phyloP scores from a whole-genome alignment of 164 flowering plant genomes.

The Vitis cinerea region DNA sequence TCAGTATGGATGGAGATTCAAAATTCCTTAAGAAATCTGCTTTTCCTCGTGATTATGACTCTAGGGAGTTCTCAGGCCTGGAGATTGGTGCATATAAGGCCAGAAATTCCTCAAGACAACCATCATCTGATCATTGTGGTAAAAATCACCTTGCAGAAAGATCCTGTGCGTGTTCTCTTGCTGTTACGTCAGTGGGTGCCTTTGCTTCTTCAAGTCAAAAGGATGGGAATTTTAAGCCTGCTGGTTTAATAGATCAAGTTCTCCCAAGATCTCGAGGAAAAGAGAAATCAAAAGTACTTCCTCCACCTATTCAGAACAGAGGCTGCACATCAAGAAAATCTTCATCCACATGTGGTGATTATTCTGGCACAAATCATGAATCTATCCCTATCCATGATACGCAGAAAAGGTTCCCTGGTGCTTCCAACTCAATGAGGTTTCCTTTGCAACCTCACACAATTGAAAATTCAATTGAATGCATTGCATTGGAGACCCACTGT shows the following conservation, averaged over 20 bases:
- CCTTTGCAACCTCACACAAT: conserved; percentile 13
- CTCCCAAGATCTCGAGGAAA: conserved; percentile 19
- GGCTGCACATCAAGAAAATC: conserved; percentile 24
- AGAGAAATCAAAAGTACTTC: conserved; percentile 23
- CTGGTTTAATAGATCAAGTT: conserved; percentile 15
- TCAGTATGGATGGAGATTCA: conserved; percentile 16
- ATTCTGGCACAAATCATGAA: conserved; percentile 15
- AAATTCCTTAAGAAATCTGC: conserved; percentile 26
- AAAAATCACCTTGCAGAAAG: conserved; percentile 21
- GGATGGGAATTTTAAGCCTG: conserved; percentile 12
- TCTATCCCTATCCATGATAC: conserved; percentile 15
- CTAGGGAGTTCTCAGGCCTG: conserved; percentile 24
- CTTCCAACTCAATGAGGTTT: conserved; percentile 9
- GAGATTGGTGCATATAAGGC: conserved; percentile 21
- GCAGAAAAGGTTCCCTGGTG: conserved; percentile 20
- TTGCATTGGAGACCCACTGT: conserved; percentile 15
- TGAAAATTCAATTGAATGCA: conserved; percentile 13
- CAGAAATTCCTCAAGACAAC: conserved; percentile 12
- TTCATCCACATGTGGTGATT: conserved; percentile 13
- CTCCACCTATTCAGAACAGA: conserved; percentile 14
- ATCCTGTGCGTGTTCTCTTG: conserved; percentile 21
- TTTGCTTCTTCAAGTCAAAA: conserved; percentile 25
- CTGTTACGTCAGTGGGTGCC: conserved; percentile 18
- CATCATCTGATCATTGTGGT: conserved; percentile 25
- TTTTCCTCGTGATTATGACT: conserved; percentile 21